Evolutionary conservation across 176 grass and related monocot genomes (phyloP).

Genomic region (Luzula sylvatica): DNA sequence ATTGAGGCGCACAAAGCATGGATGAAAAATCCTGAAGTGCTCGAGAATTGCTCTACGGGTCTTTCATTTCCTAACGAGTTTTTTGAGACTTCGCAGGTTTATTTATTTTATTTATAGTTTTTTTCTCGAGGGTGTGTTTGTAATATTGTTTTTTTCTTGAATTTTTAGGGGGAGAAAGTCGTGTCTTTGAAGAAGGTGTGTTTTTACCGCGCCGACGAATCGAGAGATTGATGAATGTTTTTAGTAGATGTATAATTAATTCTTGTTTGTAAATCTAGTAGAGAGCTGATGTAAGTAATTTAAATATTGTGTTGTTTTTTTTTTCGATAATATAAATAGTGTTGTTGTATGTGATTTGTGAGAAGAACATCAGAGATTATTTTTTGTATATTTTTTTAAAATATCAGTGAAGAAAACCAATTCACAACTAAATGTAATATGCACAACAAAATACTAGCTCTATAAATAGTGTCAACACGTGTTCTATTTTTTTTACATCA

Average conservation of each 20-base stretch:
- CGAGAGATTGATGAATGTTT: background rate
- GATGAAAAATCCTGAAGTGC: constrained; percentile 86
- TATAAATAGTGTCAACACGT: too few relatives aligned
- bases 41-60: constrained; percentile 83
- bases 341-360: too few relatives aligned
- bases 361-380: too few relatives aligned
- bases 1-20: constrained; percentile 94
- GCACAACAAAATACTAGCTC: too few relatives aligned
- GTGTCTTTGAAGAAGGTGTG: constrained; percentile 44
- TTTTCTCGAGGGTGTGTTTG: background rate
- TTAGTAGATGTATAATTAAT: background rate
- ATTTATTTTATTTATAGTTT: background rate
- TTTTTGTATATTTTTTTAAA: too few relatives aligned
- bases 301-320: too few relatives aligned
- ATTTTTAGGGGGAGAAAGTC: constrained; percentile 52
- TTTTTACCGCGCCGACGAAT: constrained; percentile 63
- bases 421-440: too few relatives aligned
- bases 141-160: background rate
- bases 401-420: too few relatives aligned
- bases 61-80: constrained; percentile 51
- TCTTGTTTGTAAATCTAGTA: constrained; percentile 31
- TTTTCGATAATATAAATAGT: too few relatives aligned
- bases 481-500: too few relatives aligned
- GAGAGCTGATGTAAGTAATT: constrained; percentile 62
- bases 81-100: constrained; percentile 53